Base-by-base conservation (phyloP, 1,284 basidiomycete genomes). In the Melanopsichium pennsylvanicum region DNA sequence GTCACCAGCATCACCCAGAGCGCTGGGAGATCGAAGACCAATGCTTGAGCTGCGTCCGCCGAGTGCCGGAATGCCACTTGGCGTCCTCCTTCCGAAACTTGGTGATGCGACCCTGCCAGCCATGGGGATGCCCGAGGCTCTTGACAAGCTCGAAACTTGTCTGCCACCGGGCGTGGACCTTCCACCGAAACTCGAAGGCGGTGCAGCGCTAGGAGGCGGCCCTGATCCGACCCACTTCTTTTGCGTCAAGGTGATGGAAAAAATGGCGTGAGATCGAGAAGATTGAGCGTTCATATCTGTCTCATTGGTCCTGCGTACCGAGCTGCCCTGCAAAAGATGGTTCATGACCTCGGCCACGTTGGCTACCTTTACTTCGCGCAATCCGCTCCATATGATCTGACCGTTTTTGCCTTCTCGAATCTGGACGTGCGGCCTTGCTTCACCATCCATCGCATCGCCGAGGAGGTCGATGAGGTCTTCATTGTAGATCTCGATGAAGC, bases 201-300 rank as follows among this genome's bases (percentile, higher is more conserved):
- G 56, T 11, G 49, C 50, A 18, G 56, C 44, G 25, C 57, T 61
- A 2, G 74, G 72, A 4, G 72, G 51, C 3, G 71, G 55, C 4
- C 72, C 70, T 6, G 54, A 51, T 1, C 76, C 76, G 12, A 68
- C 59, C 57, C 52, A 74, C 51, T 72, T 70, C 37, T 63, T 69
- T 32, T 76, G 95, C 1, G 88, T 91, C 43, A 99, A 85, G 6
- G 92, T 97, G 54, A 99, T 85, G 37, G 94, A 96, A 82, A 98
- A 98, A 82, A 98, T 97, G 52, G 96, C 95, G 85, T 98, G 95
- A 21, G 93, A 96, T 66, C 95, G 90, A 37, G 94, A 97, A 0
- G 92, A 95, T 80, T 97, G 93, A 5, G 93, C 91, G 80, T 98
- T 98, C 95, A 98, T 97, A 78, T 94, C 92, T 33, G 95, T 98